Evolutionary conservation across 2,329 filamentous ascomycete genomes (phyloP).

Genomic region (Colletotrichum eleusines): DNA sequence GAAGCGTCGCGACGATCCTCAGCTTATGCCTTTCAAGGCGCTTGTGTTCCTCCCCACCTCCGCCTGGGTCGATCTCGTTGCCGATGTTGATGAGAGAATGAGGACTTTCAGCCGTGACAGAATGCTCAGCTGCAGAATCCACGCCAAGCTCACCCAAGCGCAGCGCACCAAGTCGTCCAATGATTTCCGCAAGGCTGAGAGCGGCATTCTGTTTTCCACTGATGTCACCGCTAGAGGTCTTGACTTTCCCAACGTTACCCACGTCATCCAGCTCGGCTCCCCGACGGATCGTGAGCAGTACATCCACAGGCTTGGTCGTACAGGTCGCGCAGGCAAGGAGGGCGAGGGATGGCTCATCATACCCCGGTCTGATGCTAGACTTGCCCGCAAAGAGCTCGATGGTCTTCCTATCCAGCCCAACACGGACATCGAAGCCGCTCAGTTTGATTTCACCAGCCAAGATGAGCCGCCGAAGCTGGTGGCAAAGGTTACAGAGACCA

Average conservation of each 20-base stretch:
- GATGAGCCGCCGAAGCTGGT: constrained; percentile 47
- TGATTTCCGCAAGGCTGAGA: constrained; percentile 73
- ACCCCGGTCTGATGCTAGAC: constrained; percentile 63
- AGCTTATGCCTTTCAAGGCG: constrained; percentile 84
- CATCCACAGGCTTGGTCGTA: constrained; percentile 82
- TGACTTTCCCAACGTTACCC: constrained; percentile 85
- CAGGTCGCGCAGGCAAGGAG: constrained; percentile 78
- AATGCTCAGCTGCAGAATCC: constrained; percentile 72
- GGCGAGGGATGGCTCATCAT: constrained; percentile 79
- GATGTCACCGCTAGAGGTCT: constrained; percentile 86
- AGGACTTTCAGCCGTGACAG: constrained; percentile 54
- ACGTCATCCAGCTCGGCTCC: constrained; percentile 79
- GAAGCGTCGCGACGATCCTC: constrained; percentile 54
- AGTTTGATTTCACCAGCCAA: constrained; percentile 59
- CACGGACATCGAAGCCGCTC: constrained; percentile 62
- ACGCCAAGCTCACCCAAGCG: constrained; percentile 80
- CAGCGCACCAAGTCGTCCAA: constrained; percentile 79
- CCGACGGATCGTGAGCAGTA: constrained; percentile 77
- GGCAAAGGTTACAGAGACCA: constrained; percentile 49
- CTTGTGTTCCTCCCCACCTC: constrained; percentile 92
- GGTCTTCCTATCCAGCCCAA: constrained; percentile 72
- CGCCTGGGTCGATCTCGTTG: constrained; percentile 75
- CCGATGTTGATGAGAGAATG: constrained; percentile 57
- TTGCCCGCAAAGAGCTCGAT: constrained; percentile 64
- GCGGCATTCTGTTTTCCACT: constrained; percentile 79